Conservation (phyloP, 1,139 yeast species). For the Lodderomyces metapsilosis region DNA sequence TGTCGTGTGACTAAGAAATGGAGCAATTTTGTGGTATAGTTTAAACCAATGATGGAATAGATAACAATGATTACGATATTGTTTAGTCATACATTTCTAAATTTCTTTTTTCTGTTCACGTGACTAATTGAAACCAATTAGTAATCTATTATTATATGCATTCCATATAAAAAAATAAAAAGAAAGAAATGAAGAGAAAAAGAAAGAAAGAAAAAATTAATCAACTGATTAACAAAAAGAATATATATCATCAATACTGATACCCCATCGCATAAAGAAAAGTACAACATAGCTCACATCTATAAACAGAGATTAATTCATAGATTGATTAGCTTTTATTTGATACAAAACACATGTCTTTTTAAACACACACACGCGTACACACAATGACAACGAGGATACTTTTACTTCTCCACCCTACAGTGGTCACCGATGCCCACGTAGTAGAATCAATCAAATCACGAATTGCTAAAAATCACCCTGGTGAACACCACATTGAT, state of each 20-base stretch:
- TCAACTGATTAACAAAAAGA: neutral
- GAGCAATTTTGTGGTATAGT: neutral
- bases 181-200: neutral
- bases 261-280: neutral
- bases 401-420: constrained; percentile 63
- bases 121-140: neutral
- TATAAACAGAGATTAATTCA: too few species aligned
- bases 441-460: constrained; percentile 40
- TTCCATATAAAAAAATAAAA: neutral
- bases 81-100: neutral
- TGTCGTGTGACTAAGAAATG: neutral
- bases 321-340: too few species aligned
- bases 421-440: constrained; percentile 62
- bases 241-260: neutral
- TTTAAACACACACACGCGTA: neutral
- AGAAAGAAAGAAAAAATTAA: neutral
- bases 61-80: constrained; percentile 5
- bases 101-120: neutral
- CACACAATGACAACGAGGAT: constrained; percentile 8
- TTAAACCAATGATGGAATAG: constrained; percentile 10
- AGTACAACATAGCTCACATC: neutral
- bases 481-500: constrained; percentile 17
- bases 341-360: too few species aligned
- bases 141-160: neutral
- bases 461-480: constrained; percentile 16